Evolutionary conservation across 2,329 filamentous ascomycete species (phyloP).

Genomic region (Metarhizium anisopliae): DNA sequence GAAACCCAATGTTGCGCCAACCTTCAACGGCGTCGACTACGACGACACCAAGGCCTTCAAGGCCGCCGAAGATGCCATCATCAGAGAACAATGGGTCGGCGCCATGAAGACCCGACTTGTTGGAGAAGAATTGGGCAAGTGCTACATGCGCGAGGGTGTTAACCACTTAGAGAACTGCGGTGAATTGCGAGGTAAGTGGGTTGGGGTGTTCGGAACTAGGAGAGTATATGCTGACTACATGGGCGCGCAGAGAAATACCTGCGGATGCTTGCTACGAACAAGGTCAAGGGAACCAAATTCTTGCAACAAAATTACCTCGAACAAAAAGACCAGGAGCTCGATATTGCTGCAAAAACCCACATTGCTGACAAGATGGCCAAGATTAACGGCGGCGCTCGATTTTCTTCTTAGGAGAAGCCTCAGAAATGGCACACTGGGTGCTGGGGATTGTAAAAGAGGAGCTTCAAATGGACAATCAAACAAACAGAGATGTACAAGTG

Average conservation of each 20-base stretch:
- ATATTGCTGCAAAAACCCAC: conserved; percentile 29
- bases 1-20: conserved; percentile 74
- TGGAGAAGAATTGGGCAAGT: conserved; percentile 75
- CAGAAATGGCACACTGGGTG: background rate
- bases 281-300: conserved; percentile 71
- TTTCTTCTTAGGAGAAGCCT: conserved; percentile 17
- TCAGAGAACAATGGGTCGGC: conserved; percentile 81
- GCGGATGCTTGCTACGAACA: conserved; percentile 64
- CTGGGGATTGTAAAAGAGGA: background rate
- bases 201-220: background rate
- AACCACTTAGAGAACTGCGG: conserved; percentile 88
- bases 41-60: conserved; percentile 75
- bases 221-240: conserved; percentile 5
- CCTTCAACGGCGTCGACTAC: conserved; percentile 81
- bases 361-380: conserved; percentile 29
- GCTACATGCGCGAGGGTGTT: conserved; percentile 74
- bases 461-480: background rate
- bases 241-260: conserved; percentile 62
- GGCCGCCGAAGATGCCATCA: conserved; percentile 71
- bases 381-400: conserved; percentile 24
- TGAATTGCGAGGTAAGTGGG: conserved; percentile 57
- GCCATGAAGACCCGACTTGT: conserved; percentile 84
- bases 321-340: conserved; percentile 36
- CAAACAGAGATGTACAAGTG: background rate
- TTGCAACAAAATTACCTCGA: conserved; percentile 68